A percentile compares a stretch with the other conserved stretches of the same genome.
These are phyloP conservation scores for Fraxinus anomala DNA, from an alignment of 257 asterid species.

Conservation along the genomic window DNA sequence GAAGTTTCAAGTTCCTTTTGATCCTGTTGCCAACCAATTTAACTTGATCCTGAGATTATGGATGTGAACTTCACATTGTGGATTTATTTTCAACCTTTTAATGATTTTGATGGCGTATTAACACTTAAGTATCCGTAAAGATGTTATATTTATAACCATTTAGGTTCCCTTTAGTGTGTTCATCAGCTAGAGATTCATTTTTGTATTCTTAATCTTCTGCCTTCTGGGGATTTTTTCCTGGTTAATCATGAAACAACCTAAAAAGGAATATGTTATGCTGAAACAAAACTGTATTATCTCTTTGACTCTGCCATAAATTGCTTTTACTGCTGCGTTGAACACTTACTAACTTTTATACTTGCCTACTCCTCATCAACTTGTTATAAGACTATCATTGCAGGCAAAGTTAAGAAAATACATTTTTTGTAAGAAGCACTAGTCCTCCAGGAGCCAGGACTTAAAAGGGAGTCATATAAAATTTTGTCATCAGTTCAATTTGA, in stretches of 20 bases:
- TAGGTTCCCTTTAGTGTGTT: background rate
- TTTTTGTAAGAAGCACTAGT: background rate
- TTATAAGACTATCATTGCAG: background rate
- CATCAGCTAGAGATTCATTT: background rate
- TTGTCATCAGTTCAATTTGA: background rate
- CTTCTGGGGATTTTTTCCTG: background rate
- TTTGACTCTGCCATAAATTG: constrained; percentile 7
- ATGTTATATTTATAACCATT: background rate
- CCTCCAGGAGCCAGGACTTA: constrained; percentile 8
- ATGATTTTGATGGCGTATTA: background rate
- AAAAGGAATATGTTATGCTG: constrained; percentile 1
- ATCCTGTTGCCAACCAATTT: background rate
- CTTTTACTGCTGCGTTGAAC: constrained; percentile 16
- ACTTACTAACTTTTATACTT: constrained; percentile 10
- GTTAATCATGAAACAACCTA: background rate
- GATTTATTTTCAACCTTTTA: background rate
- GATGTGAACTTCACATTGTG: background rate
- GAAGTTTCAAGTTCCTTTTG: constrained; percentile 21
- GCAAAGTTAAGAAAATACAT: constrained; percentile 14
- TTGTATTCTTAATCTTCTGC: background rate
- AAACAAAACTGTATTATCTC: background rate
- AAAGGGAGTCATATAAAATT: background rate
- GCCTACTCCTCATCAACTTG: background rate
- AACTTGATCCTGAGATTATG: background rate
- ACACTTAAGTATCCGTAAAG: background rate